These are phyloP conservation scores for Hypoxylon sp. DNA, from an alignment of 2,329 filamentous ascomycete genomes.

Conservation along the genomic window DNA sequence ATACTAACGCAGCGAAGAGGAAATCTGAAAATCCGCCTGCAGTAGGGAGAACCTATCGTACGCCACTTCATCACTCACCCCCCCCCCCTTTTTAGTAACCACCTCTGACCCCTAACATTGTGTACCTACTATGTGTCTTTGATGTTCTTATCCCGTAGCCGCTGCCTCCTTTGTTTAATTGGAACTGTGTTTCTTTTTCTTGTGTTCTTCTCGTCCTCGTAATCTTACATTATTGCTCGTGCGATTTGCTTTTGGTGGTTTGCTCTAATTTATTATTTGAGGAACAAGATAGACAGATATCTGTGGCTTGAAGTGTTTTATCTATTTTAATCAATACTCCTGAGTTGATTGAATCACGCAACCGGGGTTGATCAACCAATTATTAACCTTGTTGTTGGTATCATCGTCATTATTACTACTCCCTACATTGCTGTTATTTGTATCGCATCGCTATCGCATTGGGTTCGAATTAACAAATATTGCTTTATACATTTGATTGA, in stretches of 20 bases:
- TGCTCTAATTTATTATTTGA: conserved; percentile 3
- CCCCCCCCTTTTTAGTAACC: conserved; percentile 9
- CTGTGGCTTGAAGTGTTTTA: conserved; percentile 32
- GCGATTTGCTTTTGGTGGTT: neutral
- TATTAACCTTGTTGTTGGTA: conserved; percentile 4
- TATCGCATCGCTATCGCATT: neutral
- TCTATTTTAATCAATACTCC: conserved; percentile 25
- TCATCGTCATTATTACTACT: conserved; percentile 2
- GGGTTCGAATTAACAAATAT: no score
- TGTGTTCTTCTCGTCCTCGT: conserved; percentile 12
- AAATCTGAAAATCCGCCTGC: no score
- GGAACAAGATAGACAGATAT: conserved; percentile 13
- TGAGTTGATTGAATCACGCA: conserved; percentile 15
- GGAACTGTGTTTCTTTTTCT: neutral
- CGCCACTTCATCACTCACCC: conserved; percentile 14
- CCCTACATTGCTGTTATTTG: conserved; percentile 2
- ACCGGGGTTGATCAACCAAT: conserved; percentile 11
- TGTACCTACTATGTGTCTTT: conserved; percentile 2
- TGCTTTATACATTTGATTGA: neutral
- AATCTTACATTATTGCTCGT: conserved; percentile 19
- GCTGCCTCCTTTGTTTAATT: conserved; percentile 23
- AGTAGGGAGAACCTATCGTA: conserved; percentile 29
- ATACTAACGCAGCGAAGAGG: conserved; percentile 3
- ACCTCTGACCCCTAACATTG: neutral
- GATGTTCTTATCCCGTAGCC: conserved; percentile 23